Evolutionary conservation across 306 rosid species (phyloP).

Genomic region (Begonia masoniana): DNA sequence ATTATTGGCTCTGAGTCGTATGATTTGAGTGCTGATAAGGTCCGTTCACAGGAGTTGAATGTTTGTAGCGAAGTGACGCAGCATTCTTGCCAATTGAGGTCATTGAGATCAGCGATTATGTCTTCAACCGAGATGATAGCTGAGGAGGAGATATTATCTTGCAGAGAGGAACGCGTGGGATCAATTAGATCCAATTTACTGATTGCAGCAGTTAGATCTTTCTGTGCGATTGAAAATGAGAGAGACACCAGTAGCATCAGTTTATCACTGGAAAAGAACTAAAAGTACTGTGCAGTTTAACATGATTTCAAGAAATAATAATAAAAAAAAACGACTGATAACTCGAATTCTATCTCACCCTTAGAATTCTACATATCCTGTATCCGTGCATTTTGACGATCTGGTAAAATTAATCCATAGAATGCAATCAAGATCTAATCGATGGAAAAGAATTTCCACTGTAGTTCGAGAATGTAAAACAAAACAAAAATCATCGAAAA

Average conservation of each 20-base stretch:
- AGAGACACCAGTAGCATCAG: neutral
- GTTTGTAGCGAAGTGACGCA: conserved; percentile 50
- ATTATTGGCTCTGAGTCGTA: conserved; percentile 1
- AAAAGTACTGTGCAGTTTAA: no score
- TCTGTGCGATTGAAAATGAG: conserved; percentile 17
- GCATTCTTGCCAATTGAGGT: conserved; percentile 73
- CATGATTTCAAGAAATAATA: no score
- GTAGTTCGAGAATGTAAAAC: no score
- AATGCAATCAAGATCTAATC: no score
- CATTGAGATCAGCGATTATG: conserved; percentile 37
- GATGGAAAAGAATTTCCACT: no score
- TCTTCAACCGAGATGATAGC: conserved; percentile 30
- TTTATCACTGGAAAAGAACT: neutral
- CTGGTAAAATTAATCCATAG: no score
- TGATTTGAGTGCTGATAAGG: conserved; percentile 5
- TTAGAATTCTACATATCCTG: no score
- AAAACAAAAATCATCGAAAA: no score
- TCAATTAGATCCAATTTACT: conserved; percentile 31
- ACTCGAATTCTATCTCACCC: no score
- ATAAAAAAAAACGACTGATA: no score
- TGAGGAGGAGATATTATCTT: conserved; percentile 25
- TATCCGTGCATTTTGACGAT: no score
- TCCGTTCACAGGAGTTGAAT: conserved; percentile 16
- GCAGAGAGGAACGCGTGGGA: conserved; percentile 53
- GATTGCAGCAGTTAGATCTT: conserved; percentile 32